phyloP scores from a whole-genome alignment of 2,329 filamentous ascomycete species.

The Cladophialophora psammophila region DNA sequence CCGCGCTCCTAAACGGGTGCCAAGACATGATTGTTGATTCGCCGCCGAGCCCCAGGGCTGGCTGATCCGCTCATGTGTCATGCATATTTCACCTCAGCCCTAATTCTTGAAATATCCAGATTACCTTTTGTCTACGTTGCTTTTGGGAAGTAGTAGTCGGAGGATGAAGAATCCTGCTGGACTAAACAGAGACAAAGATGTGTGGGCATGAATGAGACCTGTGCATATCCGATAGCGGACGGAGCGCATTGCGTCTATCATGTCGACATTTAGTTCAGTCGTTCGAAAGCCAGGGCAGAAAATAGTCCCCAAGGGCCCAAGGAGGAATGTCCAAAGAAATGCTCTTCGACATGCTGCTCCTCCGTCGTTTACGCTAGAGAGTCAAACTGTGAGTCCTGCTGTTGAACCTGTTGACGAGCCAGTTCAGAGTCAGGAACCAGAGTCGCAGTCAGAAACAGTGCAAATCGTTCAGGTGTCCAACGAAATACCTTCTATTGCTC shows the following conservation, averaged over 20 bases:
- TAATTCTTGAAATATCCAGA: no score
- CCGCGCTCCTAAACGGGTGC: no score
- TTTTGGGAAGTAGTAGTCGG: neutral
- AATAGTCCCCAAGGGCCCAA: slow-evolving; percentile 73
- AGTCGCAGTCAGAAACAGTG: slow-evolving; percentile 3
- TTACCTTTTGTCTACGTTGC: no score
- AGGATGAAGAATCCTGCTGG: neutral
- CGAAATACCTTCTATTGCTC: slow-evolving; percentile 25
- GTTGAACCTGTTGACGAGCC: slow-evolving; percentile 21
- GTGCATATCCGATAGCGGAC: neutral
- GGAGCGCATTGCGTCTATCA: slow-evolving; percentile 25
- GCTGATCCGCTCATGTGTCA: no score
- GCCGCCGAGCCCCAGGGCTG: no score
- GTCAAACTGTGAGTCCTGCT: slow-evolving; percentile 26
- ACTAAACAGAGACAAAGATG: neutral
- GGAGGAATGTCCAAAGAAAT: slow-evolving; percentile 37
- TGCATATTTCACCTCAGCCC: no score
- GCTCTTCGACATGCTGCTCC: slow-evolving; percentile 59
- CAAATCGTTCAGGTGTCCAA: slow-evolving; percentile 19
- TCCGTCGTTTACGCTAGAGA: slow-evolving; percentile 45
- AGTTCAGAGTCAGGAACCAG: slow-evolving; percentile 16
- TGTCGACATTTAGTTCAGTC: slow-evolving; percentile 63
- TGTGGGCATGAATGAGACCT: neutral
- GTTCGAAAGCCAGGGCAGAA: slow-evolving; percentile 73
- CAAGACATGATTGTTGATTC: no score